Evolutionary conservation across 208 protist genomes (phyloP), one percentile per base, ranked within the genome.

Genomic region (Leishmania guyanensis): DNA sequence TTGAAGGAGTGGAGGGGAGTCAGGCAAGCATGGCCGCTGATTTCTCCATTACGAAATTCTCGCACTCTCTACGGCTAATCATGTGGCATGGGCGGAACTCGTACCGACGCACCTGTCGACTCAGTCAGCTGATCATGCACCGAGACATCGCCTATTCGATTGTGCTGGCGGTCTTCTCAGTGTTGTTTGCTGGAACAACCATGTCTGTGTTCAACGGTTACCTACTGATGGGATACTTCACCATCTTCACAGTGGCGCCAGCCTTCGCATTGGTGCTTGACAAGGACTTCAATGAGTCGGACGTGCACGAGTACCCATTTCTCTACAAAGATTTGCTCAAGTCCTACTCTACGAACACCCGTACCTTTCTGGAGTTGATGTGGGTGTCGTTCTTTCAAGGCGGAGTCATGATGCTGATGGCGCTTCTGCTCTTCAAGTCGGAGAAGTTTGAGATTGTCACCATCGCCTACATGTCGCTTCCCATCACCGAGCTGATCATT

Each of bases 41-140:
- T 89, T 99, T 99, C 87, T 99, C 98, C 36, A 95, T 99, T 60
- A 98, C 85, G 17, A 97, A 99, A 83, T 99, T 99, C 82, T 94
- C 89, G 22, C 92, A 99, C 87, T 90, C 97, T 56, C 75, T 91
- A 56, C 80, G 93, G 39, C 84, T 99, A 0, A 94, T 99, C 69
- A 93, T 95, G 87, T 97, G 92, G 93, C 96, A 98, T 82, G 93
- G 92, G 3, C 89, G 94, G 46, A 98, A 94, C 80, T 91, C 91
- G 14, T 97, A 99, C 83, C 97, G 97, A 43, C 91, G 98, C 48
- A 99, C 97, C 3, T 96, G 97, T 53, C 79, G 89, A 10, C 86
- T 99, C 39, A 94, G 89, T 51, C 97, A 99, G 89, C 99, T 99
- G 86, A 97, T 99, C 46, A 99, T 99, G 85, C 99, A 99, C 85